Base-by-base conservation (phyloP, 352 stramenopile genomes). In the Globisporangium rhizosaccharum region DNA sequence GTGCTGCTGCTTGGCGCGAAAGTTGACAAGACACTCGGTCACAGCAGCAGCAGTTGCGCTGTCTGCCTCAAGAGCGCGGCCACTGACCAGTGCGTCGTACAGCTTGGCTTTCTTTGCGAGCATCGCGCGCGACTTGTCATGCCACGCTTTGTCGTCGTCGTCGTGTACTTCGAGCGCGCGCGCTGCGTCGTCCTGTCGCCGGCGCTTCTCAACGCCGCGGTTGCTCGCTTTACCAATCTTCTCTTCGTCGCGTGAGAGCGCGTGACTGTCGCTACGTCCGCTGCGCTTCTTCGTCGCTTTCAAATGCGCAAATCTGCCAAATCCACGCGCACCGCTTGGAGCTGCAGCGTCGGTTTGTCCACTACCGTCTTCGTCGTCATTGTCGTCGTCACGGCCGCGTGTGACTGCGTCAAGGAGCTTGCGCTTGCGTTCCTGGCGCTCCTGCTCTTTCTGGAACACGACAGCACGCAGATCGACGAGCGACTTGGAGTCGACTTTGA, bases 401-500 rank as follows among this genome's bases (percentile, higher is more conserved):
- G 48, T 49, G 6, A 57, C 3, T 28, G 54, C 59, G 25, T 73
- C 74, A 23, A 65, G 57, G 7, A 82, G 68, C 12, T 72, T 60
- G 23, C 75, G 72, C 45, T 85, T 68, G 1, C 81, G 75, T 50
- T 73, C 77, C 50, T 87, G 75, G 8, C 73, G 71, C 63, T 94
- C 82, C 61, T 94, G 76, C 37, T 92, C 81, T 60, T 94, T 94
- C 63, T 88, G 72, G 52, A 85, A 94, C 14, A 94, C 82, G 20
- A 92, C 70, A 1, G 85, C 83, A 54, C 90, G 90, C 53, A 96
- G 73, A 41, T 90, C 87, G 20, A 96, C 70, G 46, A 94, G 68
- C 36, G 82, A 93, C 68, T 90, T 90, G 66, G 70, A 67, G 65
- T 94, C 87, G 25, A 96, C 82, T 49, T 90, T 85, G 69, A 96